Conservation (phyloP, 371 early-diverging fungal genomes). For the Actinomucor elegans region DNA sequence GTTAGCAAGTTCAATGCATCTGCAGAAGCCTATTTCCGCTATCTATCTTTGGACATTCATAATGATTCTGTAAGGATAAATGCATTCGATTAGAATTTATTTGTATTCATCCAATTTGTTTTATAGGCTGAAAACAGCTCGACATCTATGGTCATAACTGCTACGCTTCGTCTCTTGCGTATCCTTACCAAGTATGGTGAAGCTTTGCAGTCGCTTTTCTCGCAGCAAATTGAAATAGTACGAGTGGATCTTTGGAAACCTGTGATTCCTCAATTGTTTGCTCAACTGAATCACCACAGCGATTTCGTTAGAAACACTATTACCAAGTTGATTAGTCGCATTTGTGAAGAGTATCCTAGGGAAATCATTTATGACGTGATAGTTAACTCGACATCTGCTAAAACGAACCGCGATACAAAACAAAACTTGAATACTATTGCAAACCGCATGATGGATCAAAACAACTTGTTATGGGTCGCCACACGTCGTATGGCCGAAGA, state of each 20-base stretch:
- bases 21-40: conserved; percentile 35
- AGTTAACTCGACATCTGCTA: conserved; percentile 58
- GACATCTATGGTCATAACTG: conserved; percentile 53
- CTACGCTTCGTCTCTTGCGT: conserved; percentile 65
- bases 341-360: conserved; percentile 65
- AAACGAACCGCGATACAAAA: conserved; percentile 44
- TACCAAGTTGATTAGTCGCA: conserved; percentile 52
- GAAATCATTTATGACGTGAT: conserved; percentile 72
- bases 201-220: conserved; percentile 42
- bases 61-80: conserved; percentile 18
- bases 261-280: conserved; percentile 81
- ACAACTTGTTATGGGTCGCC: conserved; percentile 55
- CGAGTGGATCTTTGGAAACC: conserved; percentile 65
- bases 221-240: conserved; percentile 40
- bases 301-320: conserved; percentile 53
- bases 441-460: conserved; percentile 40
- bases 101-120: too few relatives aligned
- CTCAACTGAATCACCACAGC: conserved; percentile 70
- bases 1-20: conserved; percentile 29
- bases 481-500: conserved; percentile 65
- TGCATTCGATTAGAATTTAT: too few relatives aligned
- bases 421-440: conserved; percentile 44
- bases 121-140: neutral
- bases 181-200: conserved; percentile 69
- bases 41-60: conserved; percentile 29